phyloP scores from a whole-genome alignment of 805 yeast genomes.

The Priceomyces fermenticarens region DNA sequence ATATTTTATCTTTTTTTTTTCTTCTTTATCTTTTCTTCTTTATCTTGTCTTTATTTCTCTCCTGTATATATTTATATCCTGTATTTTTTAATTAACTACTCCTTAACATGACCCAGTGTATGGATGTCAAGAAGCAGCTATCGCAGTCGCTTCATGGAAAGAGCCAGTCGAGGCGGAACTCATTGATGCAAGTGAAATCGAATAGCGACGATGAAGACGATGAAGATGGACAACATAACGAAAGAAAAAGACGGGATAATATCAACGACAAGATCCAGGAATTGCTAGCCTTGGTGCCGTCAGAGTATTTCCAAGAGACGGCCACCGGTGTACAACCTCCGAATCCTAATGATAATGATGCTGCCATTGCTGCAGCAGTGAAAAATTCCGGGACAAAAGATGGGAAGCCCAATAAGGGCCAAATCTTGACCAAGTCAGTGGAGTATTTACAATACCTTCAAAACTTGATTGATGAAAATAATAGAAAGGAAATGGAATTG shows the following conservation, averaged over 20 bases:
- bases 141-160: constrained; percentile 38
- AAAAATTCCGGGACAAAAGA: constrained; percentile 63
- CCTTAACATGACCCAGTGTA: constrained; percentile 24
- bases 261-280: constrained; percentile 46
- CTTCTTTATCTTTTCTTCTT: no score
- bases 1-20: no score
- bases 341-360: constrained; percentile 15
- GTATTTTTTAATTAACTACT: no score
- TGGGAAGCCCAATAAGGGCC: constrained; percentile 85
- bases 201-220: constrained; percentile 15
- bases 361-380: constrained; percentile 26
- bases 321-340: constrained; percentile 5
- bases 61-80: no score
- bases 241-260: constrained; percentile 41
- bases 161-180: constrained; percentile 36
- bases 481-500: constrained; percentile 74
- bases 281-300: constrained; percentile 34
- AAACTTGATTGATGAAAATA: constrained; percentile 71
- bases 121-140: constrained; percentile 40
- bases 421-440: constrained; percentile 70
- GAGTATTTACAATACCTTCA: constrained; percentile 69
- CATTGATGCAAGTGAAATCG: constrained; percentile 23
- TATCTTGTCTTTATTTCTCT: no score
- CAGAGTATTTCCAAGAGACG: constrained; percentile 33
- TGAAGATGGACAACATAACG: constrained; percentile 36